Conservation (phyloP, 164 flowering plant genomes). For the Litsea cubeba region DNA sequence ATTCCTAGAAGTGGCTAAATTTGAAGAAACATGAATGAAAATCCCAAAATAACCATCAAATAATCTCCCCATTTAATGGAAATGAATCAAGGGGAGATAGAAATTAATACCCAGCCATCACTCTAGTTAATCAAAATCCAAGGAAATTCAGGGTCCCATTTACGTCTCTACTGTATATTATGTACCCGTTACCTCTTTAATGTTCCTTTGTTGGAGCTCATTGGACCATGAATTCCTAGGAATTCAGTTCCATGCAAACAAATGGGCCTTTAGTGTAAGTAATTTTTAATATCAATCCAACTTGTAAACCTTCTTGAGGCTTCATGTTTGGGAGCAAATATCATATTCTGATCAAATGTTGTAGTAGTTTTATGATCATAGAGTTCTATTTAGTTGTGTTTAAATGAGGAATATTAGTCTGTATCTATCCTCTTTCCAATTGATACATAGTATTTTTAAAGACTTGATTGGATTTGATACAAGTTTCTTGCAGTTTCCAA, state of each 20-base stretch:
- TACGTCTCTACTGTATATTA: no score
- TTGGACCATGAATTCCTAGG: neutral
- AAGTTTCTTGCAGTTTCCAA: constrained; percentile 29
- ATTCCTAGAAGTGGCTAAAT: no score
- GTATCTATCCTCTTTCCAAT: neutral
- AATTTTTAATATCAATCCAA: neutral
- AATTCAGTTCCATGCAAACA: no score
- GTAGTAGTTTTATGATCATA: neutral
- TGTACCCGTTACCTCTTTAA: no score
- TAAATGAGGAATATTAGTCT: neutral
- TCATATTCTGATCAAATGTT: neutral
- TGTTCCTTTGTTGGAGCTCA: neutral
- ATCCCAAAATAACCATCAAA: no score
- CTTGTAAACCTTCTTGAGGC: neutral
- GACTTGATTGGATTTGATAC: constrained; percentile 5
- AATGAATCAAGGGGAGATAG: no score
- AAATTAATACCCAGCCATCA: no score
- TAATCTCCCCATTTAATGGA: no score
- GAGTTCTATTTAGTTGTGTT: neutral
- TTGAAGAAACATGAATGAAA: no score
- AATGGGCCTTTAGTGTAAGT: neutral
- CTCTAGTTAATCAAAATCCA: no score
- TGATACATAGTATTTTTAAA: neutral
- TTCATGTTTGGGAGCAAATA: neutral
- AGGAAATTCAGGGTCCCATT: neutral